A percentile compares a stretch with the other conserved stretches of the same genome.
Evolutionary conservation across 495 filamentous ascomycete species (phyloP).

Genomic region (Penicillium simplicissimum): DNA sequence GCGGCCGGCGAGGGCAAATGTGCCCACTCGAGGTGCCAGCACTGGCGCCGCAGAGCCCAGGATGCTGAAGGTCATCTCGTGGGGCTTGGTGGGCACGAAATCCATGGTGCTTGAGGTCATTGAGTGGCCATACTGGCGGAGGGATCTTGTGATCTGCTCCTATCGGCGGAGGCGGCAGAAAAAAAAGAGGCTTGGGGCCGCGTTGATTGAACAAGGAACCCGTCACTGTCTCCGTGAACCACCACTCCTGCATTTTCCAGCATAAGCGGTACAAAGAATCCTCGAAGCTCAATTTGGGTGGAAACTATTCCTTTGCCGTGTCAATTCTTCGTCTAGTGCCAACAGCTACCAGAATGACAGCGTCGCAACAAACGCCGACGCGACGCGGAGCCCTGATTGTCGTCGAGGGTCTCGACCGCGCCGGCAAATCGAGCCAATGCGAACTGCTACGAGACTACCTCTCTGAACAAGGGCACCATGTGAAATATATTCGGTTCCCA

Average conservation of each 20-base stretch:
- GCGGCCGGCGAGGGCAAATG: slow-evolving; percentile 59
- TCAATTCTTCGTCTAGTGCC: not conserved
- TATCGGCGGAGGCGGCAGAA: slow-evolving; percentile 25
- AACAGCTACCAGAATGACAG: slow-evolving; percentile 20
- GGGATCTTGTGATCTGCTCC: slow-evolving; percentile 17
- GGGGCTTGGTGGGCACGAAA: slow-evolving; percentile 16
- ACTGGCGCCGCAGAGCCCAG: slow-evolving; percentile 27
- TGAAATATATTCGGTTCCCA: slow-evolving; percentile 83
- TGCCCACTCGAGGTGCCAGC: slow-evolving; percentile 59
- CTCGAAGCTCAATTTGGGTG: not conserved
- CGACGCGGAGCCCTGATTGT: slow-evolving; percentile 77
- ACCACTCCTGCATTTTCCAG: not conserved
- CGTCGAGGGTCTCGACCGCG: slow-evolving; percentile 90
- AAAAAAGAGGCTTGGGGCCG: slow-evolving; percentile 10
- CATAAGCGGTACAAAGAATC: not conserved
- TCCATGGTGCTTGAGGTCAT: slow-evolving; percentile 33
- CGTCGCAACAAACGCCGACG: slow-evolving; percentile 14
- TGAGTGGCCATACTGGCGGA: slow-evolving; percentile 15
- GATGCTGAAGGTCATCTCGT: slow-evolving; percentile 37
- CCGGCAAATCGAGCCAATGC: slow-evolving; percentile 95
- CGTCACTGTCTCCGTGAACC: not conserved
- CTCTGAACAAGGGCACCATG: slow-evolving; percentile 58
- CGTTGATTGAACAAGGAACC: slow-evolving; percentile 14
- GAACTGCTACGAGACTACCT: slow-evolving; percentile 66
- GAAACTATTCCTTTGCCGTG: not conserved